Evolutionary conservation across 2,329 filamentous ascomycete genomes (phyloP).

Genomic region (Cladosporium colombiae): DNA sequence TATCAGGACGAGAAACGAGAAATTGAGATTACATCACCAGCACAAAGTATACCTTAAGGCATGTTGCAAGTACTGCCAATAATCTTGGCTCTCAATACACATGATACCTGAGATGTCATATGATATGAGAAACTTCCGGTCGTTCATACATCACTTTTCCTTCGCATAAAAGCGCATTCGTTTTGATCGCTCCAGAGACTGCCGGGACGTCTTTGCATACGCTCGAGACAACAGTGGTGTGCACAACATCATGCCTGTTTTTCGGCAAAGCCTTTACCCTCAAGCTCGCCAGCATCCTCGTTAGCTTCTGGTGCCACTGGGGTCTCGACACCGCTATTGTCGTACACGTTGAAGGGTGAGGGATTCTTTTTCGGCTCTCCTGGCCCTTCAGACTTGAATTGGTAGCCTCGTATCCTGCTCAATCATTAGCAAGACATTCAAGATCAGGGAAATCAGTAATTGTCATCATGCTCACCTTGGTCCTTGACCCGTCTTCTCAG

Average conservation of each 20-base stretch:
- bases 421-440: background rate
- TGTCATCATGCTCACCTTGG: slow-evolving; percentile 57
- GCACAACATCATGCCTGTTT: slow-evolving; percentile 23
- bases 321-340: slow-evolving; percentile 53
- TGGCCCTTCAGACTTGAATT: slow-evolving; percentile 70
- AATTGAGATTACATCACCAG: background rate
- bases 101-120: background rate
- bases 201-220: background rate
- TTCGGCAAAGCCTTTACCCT: slow-evolving; percentile 42
- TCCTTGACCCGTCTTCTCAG: slow-evolving; percentile 71
- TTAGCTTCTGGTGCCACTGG: slow-evolving; percentile 50
- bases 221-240: background rate
- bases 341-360: slow-evolving; percentile 64
- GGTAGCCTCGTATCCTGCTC: slow-evolving; percentile 70
- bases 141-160: background rate
- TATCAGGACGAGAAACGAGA: background rate
- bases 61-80: background rate
- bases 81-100: background rate
- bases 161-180: background rate
- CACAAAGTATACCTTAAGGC: background rate
- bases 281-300: slow-evolving; percentile 53
- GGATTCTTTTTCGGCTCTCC: slow-evolving; percentile 67
- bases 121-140: background rate
- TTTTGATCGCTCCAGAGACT: background rate
- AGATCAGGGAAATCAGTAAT: background rate